Evolutionary conservation across 768 basidiomycete species (phyloP).

Genomic region (Tricholoma furcatifolium): DNA sequence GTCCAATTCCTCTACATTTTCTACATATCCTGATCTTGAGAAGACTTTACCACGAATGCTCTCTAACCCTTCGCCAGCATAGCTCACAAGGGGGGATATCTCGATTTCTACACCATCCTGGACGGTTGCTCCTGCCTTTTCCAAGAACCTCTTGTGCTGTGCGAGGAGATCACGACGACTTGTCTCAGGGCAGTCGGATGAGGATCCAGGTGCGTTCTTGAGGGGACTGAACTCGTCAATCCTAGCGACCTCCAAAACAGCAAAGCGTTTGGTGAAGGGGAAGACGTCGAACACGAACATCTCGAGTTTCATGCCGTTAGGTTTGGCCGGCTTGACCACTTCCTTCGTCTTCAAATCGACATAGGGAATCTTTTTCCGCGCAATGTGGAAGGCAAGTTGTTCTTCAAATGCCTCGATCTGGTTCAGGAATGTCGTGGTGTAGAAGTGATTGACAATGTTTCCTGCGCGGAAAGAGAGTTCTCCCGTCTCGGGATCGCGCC

Average conservation of each 20-base stretch:
- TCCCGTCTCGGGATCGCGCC: conserved; percentile 62
- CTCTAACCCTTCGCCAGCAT: conserved; percentile 90
- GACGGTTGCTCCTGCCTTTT: conserved; percentile 73
- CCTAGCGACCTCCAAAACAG: conserved; percentile 86
- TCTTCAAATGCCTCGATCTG: conserved; percentile 79
- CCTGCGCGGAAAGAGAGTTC: conserved; percentile 90
- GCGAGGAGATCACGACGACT: conserved; percentile 86
- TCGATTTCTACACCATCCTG: conserved; percentile 82
- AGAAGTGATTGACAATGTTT: conserved; percentile 99
- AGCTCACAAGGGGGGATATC: conserved; percentile 83
- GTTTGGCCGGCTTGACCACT: conserved; percentile 73
- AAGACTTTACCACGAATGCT: conserved; percentile 75
- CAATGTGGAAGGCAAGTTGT: conserved; percentile 95
- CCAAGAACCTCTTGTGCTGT: conserved; percentile 85
- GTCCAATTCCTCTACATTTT: conserved; percentile 68
- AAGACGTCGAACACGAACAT: conserved; percentile 99
- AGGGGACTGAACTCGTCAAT: conserved; percentile 93
- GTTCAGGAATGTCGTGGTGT: conserved; percentile 83
- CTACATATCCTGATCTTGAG: conserved; percentile 70
- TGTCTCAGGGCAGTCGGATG: conserved; percentile 87
- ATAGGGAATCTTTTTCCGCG: conserved; percentile 93
- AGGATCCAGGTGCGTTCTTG: conserved; percentile 95
- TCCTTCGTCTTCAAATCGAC: conserved; percentile 70
- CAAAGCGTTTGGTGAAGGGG: conserved; percentile 80
- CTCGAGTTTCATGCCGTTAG: conserved; percentile 99